Conservation (phyloP, 305 asterid genomes). For the Fraxinus velutina region DNA sequence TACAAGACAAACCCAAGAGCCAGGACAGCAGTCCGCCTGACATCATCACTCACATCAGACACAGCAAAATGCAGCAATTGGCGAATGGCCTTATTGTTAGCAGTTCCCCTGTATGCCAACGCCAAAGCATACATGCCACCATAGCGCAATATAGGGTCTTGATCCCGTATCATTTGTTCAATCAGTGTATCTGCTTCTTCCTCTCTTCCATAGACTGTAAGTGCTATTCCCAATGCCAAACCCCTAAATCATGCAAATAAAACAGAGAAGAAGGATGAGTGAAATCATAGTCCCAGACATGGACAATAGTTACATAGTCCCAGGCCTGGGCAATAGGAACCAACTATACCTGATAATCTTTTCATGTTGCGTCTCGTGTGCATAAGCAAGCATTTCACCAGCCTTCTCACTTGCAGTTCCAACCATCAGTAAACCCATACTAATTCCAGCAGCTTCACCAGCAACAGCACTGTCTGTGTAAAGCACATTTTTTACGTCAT, state of each 20-base stretch:
- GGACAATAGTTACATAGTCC: not conserved
- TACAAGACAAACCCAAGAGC: conserved; percentile 89
- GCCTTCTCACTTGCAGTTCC: conserved; percentile 99
- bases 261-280: not conserved
- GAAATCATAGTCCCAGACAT: not conserved
- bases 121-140: conserved; percentile 99
- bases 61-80: conserved; percentile 95
- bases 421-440: conserved; percentile 98
- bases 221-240: conserved; percentile 85
- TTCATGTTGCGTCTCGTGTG: conserved; percentile 98
- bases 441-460: conserved; percentile 98
- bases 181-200: conserved; percentile 88
- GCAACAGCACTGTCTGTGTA: conserved; percentile 99
- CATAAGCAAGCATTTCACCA: conserved; percentile 94
- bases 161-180: conserved; percentile 95
- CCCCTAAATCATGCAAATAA: conserved; percentile 48
- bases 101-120: conserved; percentile 91
- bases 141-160: conserved; percentile 89
- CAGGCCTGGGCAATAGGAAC: conserved; percentile 14
- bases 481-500: conserved; percentile 78
- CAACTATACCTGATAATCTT: conserved; percentile 76
- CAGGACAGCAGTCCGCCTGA: conserved; percentile 90
- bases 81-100: conserved; percentile 91
- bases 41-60: conserved; percentile 96
- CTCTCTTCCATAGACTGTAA: conserved; percentile 89